phyloP scores from a whole-genome alignment of 2,329 filamentous ascomycete species.

The Aspergillus hiratsukae region DNA sequence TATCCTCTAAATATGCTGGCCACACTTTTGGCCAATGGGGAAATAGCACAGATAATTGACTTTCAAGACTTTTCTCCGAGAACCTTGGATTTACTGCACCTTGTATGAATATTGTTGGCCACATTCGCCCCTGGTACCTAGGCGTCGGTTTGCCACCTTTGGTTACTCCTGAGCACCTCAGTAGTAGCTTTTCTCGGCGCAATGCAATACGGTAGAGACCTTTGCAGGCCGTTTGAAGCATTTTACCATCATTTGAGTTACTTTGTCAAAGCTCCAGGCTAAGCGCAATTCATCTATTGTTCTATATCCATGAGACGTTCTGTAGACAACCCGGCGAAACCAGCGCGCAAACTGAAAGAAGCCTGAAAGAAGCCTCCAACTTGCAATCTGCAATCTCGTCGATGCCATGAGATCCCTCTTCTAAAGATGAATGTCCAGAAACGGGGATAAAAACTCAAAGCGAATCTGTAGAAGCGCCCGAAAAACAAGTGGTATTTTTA shows the following conservation, averaged over 20 bases:
- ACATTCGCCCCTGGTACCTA: background rate
- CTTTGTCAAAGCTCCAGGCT: background rate
- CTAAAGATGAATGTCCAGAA: background rate
- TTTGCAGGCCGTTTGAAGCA: no score
- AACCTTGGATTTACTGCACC: background rate
- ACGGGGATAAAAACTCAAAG: background rate
- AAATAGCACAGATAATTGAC: background rate
- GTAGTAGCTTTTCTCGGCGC: background rate
- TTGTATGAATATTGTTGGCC: background rate
- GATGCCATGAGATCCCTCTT: background rate
- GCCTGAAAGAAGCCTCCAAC: background rate
- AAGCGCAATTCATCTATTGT: background rate
- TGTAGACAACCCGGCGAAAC: background rate
- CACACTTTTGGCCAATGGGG: background rate
- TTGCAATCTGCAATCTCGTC: constrained; percentile 1
- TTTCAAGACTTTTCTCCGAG: background rate
- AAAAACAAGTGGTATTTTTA: background rate
- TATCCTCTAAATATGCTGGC: background rate
- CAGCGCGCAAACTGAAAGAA: background rate
- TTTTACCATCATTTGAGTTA: no score
- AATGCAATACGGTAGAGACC: background rate
- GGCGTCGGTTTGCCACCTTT: background rate
- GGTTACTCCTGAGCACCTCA: background rate
- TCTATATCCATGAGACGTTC: background rate
- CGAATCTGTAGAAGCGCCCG: background rate